These are phyloP conservation scores for Begonia fuchsioides DNA, from an alignment of 306 rosid genomes.

Conservation along the genomic window DNA sequence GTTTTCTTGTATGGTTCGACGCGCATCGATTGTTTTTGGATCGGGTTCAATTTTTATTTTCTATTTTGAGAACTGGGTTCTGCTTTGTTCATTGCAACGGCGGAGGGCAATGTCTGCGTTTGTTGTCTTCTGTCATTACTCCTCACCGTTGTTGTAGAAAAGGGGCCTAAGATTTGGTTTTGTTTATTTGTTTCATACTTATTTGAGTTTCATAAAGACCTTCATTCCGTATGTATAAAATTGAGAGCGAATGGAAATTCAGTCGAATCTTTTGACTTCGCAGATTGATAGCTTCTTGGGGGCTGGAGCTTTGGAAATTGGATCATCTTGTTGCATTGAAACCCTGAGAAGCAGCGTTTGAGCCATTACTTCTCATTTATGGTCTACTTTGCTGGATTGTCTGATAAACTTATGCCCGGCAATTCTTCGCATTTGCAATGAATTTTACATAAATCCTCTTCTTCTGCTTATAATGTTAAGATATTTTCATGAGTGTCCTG, in stretches of 20 bases:
- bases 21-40: constrained; percentile 17
- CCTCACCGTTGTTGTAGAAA: too few species aligned
- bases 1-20: too few species aligned
- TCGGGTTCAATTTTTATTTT: constrained; percentile 20
- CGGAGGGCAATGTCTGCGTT: constrained; percentile 8
- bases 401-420: too few species aligned
- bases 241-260: too few species aligned
- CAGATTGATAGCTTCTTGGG: constrained; percentile 29
- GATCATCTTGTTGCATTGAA: constrained; percentile 1
- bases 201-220: constrained; percentile 3
- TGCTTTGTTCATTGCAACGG: background rate
- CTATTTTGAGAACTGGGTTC: constrained; percentile 23
- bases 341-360: constrained; percentile 1
- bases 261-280: constrained; percentile 23
- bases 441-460: background rate
- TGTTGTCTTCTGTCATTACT: background rate
- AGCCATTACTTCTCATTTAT: constrained; percentile 1
- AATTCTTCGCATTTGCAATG: constrained; percentile 10
- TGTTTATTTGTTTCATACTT: constrained; percentile 16
- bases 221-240: constrained; percentile 2
- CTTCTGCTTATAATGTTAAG: constrained; percentile 6
- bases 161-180: background rate
- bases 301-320: constrained; percentile 9
- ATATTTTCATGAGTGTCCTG: constrained; percentile 37
- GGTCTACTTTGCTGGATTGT: constrained; percentile 10